phyloP scores from a whole-genome alignment of 2,329 filamentous ascomycete species.

The Pestalotiopsis sp. region DNA sequence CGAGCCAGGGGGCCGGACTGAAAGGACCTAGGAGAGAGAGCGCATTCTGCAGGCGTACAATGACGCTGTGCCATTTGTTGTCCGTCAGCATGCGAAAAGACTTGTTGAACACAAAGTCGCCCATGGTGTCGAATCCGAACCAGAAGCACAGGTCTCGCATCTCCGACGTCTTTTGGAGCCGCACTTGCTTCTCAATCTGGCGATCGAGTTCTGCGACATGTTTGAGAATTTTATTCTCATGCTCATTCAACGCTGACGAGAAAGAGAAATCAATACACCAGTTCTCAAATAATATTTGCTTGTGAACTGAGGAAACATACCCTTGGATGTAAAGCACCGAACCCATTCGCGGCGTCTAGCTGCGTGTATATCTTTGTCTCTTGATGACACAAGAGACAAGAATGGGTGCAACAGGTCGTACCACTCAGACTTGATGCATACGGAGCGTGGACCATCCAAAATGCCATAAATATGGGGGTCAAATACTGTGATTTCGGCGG shows the following conservation, averaged over 20 bases:
- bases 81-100: slow-evolving; percentile 36
- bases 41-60: slow-evolving; percentile 14
- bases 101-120: slow-evolving; percentile 17
- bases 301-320: slow-evolving; percentile 9
- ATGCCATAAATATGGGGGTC: slow-evolving; percentile 21
- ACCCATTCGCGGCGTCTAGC: slow-evolving; percentile 26
- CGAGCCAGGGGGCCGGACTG: background rate
- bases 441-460: slow-evolving; percentile 26
- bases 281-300: background rate
- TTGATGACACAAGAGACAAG: slow-evolving; percentile 22
- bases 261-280: background rate
- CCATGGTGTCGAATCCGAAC: slow-evolving; percentile 32
- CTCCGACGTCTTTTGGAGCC: slow-evolving; percentile 21
- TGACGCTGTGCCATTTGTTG: slow-evolving; percentile 29
- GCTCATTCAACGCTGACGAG: background rate
- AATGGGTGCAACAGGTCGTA: slow-evolving; percentile 28
- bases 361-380: slow-evolving; percentile 24
- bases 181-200: slow-evolving; percentile 16
- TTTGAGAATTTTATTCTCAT: background rate
- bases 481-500: background rate
- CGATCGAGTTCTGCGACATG: background rate
- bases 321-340: slow-evolving; percentile 19
- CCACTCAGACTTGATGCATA: slow-evolving; percentile 30
- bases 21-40: background rate
- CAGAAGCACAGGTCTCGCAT: slow-evolving; percentile 28